Evolutionary conservation across 2,329 filamentous ascomycete genomes (phyloP).

Genomic region (Clarireedia hainanense): DNA sequence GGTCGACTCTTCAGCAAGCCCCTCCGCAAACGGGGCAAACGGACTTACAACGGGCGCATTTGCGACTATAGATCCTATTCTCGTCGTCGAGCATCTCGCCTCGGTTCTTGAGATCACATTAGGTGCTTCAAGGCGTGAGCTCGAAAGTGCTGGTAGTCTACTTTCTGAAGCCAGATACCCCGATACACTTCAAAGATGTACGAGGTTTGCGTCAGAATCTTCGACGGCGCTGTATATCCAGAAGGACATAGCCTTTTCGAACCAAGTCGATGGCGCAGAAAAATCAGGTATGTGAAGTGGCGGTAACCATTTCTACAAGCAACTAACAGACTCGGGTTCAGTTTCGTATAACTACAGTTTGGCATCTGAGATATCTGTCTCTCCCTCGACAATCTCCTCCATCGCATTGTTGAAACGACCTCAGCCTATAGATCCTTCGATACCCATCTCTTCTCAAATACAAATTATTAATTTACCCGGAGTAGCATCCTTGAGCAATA

Average conservation of each 20-base stretch:
- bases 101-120: slow-evolving; percentile 66
- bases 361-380: slow-evolving; percentile 72
- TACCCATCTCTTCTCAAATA: slow-evolving; percentile 80
- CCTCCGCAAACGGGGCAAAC: slow-evolving; percentile 26
- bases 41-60: slow-evolving; percentile 31
- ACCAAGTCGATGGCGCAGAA: slow-evolving; percentile 24
- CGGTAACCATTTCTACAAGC: slow-evolving; percentile 15
- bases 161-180: slow-evolving; percentile 62
- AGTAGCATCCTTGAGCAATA: slow-evolving; percentile 57
- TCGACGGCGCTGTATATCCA: slow-evolving; percentile 80
- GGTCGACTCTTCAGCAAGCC: slow-evolving; percentile 25
- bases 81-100: slow-evolving; percentile 64
- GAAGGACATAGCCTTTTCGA: slow-evolving; percentile 59
- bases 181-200: slow-evolving; percentile 82
- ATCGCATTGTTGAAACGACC: slow-evolving; percentile 87
- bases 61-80: slow-evolving; percentile 55
- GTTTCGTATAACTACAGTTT: slow-evolving; percentile 67
- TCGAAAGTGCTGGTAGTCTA: slow-evolving; percentile 74
- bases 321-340: slow-evolving; percentile 33
- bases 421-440: slow-evolving; percentile 73
- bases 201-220: slow-evolving; percentile 80
- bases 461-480: slow-evolving; percentile 90
- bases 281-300: slow-evolving; percentile 31
- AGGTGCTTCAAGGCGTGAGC: slow-evolving; percentile 67
- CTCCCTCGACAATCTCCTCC: slow-evolving; percentile 72